A percentile compares a stretch with the other conserved stretches of the same genome.
These are phyloP conservation scores for Babesia bovis DNA, from an alignment of 169 alveolate species.

Conservation along the genomic window DNA sequence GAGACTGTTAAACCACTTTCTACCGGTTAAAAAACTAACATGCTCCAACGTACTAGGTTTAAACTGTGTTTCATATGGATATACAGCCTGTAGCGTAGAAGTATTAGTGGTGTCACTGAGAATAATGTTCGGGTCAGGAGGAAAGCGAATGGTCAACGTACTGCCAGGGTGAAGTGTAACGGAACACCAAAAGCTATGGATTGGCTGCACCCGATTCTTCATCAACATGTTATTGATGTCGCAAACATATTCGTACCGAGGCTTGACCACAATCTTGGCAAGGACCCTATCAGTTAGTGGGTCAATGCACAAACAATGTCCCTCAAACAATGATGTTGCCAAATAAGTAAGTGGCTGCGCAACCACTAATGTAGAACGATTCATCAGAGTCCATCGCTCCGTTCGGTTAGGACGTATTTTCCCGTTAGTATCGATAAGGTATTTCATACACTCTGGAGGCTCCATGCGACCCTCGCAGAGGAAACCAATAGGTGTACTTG, in stretches of 20 bases:
- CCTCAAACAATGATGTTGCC: background rate
- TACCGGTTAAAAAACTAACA: background rate
- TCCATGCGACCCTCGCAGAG: conserved; percentile 1
- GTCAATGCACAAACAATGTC: conserved; percentile 10
- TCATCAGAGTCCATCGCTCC: too few species aligned
- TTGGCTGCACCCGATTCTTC: background rate
- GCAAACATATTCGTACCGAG: conserved; percentile 3
- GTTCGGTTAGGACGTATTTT: too few species aligned
- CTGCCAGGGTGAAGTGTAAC: conserved; percentile 5
- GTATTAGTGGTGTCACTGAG: too few species aligned
- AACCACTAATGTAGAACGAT: background rate
- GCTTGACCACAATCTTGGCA: conserved; percentile 1
- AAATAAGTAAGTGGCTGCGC: background rate
- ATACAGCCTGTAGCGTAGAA: too few species aligned
- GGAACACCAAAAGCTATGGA: background rate
- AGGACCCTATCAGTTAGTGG: background rate
- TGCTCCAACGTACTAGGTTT: background rate
- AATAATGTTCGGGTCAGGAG: background rate
- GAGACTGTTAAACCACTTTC: background rate
- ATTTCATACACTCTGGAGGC: too few species aligned
- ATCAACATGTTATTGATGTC: background rate
- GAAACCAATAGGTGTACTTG: background rate
- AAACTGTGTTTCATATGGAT: background rate
- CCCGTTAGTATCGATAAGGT: too few species aligned
- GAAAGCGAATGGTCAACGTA: conserved; percentile 5